Conservation (phyloP, 2,329 filamentous ascomycete species). For the Ophioceras dolichostomum region DNA sequence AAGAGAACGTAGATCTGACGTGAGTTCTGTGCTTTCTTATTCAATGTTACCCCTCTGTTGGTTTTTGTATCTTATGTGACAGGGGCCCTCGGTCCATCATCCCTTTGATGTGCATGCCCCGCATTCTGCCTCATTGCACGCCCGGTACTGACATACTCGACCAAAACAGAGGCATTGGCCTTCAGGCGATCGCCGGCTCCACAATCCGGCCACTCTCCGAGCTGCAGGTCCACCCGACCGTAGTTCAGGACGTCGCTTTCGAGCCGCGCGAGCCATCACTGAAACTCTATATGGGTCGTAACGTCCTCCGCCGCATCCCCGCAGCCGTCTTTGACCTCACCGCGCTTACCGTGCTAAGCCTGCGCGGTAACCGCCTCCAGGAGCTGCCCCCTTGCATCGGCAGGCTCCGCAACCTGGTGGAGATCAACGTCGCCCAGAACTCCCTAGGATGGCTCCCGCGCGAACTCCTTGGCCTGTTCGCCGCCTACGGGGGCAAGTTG, state of each 20-base stretch:
- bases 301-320: conserved; percentile 43
- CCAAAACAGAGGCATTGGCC: conserved; percentile 24
- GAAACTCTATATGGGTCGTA: conserved; percentile 49
- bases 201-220: conserved; percentile 44
- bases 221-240: conserved; percentile 39
- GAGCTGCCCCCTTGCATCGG: conserved; percentile 49
- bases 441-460: conserved; percentile 45
- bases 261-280: conserved; percentile 44
- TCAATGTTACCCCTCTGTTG: background rate
- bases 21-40: conserved; percentile 14
- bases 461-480: conserved; percentile 47
- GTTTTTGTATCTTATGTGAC: too few relatives aligned
- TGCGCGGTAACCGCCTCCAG: conserved; percentile 50
- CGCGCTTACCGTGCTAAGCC: conserved; percentile 50
- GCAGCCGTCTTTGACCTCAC: conserved; percentile 48
- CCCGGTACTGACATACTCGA: conserved; percentile 5
- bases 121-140: too few relatives aligned
- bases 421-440: conserved; percentile 57
- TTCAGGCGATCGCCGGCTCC: conserved; percentile 41
- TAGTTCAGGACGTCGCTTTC: conserved; percentile 45
- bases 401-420: conserved; percentile 42
- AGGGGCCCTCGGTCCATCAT: too few relatives aligned
- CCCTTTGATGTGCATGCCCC: too few relatives aligned
- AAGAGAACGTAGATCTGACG: conserved; percentile 50
- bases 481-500: conserved; percentile 29